Base-by-base conservation (phyloP, 345 rosid genomes). In the Euclidium syriacum region DNA sequence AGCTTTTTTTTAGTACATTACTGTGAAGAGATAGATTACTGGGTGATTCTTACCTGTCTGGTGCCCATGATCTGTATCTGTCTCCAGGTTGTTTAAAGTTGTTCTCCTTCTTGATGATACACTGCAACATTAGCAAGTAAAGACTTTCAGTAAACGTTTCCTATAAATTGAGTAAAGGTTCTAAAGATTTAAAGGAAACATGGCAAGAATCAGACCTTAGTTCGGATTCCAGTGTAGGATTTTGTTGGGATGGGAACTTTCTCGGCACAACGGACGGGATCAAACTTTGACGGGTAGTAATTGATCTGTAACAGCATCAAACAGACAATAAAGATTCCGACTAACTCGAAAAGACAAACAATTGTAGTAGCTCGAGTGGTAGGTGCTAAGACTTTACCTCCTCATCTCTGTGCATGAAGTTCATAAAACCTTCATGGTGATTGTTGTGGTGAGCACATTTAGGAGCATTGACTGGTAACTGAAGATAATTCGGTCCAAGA, bases 401-500 rank as follows among this genome's bases (percentile, higher is more conserved):
- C 74, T 91, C 96, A 61, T 88, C 92, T 66, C 96, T 75, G 54
- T 91, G 95, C 90, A 88, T 81, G 80, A 90, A 80, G 70, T 94
- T 94, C 97, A 90, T 90, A 73, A 81, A 84, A 77, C 99, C 99
- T 0, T 90, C 99, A 68, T 90, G 81, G 68, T 94, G 99, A 65
- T 90, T 94, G 83, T 94, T 94, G 79, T 87, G 96, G 79, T 90
- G 96, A 68, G 90, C 77, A 68, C 95, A 90, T 75, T 94, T 90
- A 41, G 99, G 97, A 67, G 99, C 91, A 84, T 94, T 94, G 32
- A 70, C 95, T 20, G 99, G 99, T 40, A 94, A 76, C 72, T 82
- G 99, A 64, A 94, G 79, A 72, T 94, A 94, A 79, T 94, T 94
- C 0, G 99, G 99, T 61, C 99, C 99, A 61, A 94, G 97, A 24